Conservation (phyloP, 495 filamentous ascomycete genomes). For the Neurospora sp. region DNA sequence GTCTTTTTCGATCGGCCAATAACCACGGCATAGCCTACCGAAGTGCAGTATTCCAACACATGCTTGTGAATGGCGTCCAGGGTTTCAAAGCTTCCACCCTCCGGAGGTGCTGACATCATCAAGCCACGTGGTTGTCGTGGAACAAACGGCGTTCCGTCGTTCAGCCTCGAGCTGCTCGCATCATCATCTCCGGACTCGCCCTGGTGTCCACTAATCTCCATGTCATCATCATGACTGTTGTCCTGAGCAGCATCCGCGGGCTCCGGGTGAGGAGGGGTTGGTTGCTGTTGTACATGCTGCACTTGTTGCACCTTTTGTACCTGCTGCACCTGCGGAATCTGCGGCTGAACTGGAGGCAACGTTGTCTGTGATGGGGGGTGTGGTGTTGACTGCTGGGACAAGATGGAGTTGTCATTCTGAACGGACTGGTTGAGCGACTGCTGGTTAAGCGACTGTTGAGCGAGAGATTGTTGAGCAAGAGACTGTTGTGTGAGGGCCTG, state of each 20-base stretch:
- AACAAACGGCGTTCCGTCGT: slow-evolving; percentile 34
- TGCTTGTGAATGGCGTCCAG: slow-evolving; percentile 45
- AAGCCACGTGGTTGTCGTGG: slow-evolving; percentile 34
- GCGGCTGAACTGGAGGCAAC: slow-evolving; percentile 16
- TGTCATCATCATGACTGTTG: slow-evolving; percentile 30
- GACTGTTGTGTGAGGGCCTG: slow-evolving; percentile 15
- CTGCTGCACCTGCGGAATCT: slow-evolving; percentile 17
- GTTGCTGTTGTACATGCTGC: slow-evolving; percentile 28
- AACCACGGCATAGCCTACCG: slow-evolving; percentile 48
- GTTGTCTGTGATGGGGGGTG: slow-evolving; percentile 18
- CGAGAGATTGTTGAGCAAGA: slow-evolving; percentile 9
- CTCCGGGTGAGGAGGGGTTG: slow-evolving; percentile 27
- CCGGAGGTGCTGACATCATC: slow-evolving; percentile 45
- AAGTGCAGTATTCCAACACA: slow-evolving; percentile 43
- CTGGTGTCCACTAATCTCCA: slow-evolving; percentile 29
- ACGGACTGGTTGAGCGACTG: slow-evolving; percentile 19
- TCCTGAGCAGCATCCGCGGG: slow-evolving; percentile 24
- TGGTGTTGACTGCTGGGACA: slow-evolving; percentile 18
- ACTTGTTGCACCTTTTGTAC: slow-evolving; percentile 14
- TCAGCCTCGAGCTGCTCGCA: slow-evolving; percentile 30
- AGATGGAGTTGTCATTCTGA: slow-evolving; percentile 22
- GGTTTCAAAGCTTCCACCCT: slow-evolving; percentile 43
- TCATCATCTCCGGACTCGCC: slow-evolving; percentile 24
- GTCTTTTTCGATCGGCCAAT: slow-evolving; percentile 51
- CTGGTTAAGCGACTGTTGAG: slow-evolving; percentile 11